Evolutionary conservation across 1,284 basidiomycete species (phyloP), one percentile per base, ranked within the genome.

Genomic region (Rhodotorula sp.): DNA sequence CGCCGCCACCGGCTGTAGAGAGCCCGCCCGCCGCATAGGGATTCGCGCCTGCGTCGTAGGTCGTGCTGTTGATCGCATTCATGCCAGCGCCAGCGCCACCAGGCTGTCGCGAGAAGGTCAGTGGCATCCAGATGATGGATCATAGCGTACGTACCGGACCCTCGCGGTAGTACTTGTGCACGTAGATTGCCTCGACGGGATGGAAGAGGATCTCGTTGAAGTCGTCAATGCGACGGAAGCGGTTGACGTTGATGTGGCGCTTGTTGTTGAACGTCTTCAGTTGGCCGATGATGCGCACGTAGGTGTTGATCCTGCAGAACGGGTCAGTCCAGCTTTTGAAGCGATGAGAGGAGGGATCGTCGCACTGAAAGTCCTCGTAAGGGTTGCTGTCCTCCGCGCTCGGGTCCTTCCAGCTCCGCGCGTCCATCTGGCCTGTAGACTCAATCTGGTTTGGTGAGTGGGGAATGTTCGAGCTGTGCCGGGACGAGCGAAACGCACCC

Each of bases 251-350:
- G 79, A 97, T 86, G 80, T 92, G 91, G 78, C 89, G 86, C 82
- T 92, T 95, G 77, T 86, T 88, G 55, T 88, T 88, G 81, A 97
- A 97, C 13, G 85, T 86, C 82, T 97, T 97, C 76, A 98, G 82
- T n/a, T 85, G 86, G n/a, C 96, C 97, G 50, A 91, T 87, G 36
- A 97, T 88, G n/a, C 91, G 88, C 51, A 96, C 89, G 80, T 91
- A 95, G 51, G 84, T 85, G 58, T 88, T 86, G 81, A 91, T 89
- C 61, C 93, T 94, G 74, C 32, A 25, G 61, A 32, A n/a, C 3
- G 50, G 32, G 36, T 27, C 80, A 67, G 32, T n/a, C 4, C 29
- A 34, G 77, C 87, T n/a, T 17, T n/a, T 19, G 19, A 54, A 44
- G 25, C 1, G 29, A 32, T 8, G 19, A n/a, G 22, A 19, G 39